phyloP scores from a whole-genome alignment of 2,329 filamentous ascomycete species.

The Fusarium sp. region DNA sequence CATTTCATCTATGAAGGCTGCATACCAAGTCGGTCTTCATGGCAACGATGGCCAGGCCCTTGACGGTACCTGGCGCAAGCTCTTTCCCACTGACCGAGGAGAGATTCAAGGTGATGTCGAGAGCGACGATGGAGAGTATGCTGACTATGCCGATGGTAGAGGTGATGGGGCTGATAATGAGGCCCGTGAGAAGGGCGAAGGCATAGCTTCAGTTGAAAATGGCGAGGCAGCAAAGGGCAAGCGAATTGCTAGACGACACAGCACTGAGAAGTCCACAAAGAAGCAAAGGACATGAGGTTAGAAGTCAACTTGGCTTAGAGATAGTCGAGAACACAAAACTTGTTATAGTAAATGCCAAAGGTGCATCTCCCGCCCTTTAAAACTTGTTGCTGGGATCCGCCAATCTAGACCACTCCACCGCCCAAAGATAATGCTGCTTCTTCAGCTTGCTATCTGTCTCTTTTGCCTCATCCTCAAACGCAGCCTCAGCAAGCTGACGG shows the following conservation, averaged over 20 bases:
- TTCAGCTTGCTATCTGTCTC: conserved; percentile 23
- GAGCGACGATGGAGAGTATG: conserved; percentile 50
- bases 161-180: conserved; percentile 42
- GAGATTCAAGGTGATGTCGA: conserved; percentile 55
- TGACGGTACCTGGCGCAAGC: conserved; percentile 66
- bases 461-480: conserved; percentile 39
- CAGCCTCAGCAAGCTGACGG: conserved; percentile 46
- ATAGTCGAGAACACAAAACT: not conserved
- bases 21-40: conserved; percentile 72
- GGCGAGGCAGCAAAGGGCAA: conserved; percentile 31
- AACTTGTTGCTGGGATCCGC: conserved; percentile 41
- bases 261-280: conserved; percentile 38
- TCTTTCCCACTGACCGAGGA: conserved; percentile 56
- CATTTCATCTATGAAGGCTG: conserved; percentile 75
- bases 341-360: not conserved
- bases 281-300: conserved; percentile 39
- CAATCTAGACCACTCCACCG: conserved; percentile 51
- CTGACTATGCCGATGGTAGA: conserved; percentile 45
- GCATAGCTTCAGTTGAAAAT: conserved; percentile 22
- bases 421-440: conserved; percentile 46
- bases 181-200: conserved; percentile 23
- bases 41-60: conserved; percentile 71
- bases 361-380: conserved; percentile 23
- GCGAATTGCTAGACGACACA: conserved; percentile 35
- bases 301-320: not conserved